phyloP scores from a whole-genome alignment of 2,329 filamentous ascomycete genomes.

The Pseudogymnoascus verrucosus region DNA sequence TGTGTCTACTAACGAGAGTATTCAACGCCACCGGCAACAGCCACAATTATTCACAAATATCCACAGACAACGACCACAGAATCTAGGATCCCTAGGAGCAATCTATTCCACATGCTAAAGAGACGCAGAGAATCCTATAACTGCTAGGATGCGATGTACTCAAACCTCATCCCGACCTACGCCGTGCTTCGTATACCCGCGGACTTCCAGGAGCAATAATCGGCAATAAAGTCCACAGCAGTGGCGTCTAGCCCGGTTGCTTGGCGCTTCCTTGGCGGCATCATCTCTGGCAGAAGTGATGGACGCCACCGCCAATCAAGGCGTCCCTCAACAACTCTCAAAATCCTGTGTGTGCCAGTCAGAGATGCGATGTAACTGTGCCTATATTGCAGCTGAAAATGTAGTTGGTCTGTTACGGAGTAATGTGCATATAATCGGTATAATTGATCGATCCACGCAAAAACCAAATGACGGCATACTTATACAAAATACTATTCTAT shows the following conservation, averaged over 20 bases:
- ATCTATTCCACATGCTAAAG: not conserved
- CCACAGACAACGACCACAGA: not conserved
- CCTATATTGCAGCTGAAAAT: not conserved
- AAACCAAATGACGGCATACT: not conserved
- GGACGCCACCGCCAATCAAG: constrained; percentile 1
- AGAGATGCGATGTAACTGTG: not conserved
- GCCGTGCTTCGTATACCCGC: not conserved
- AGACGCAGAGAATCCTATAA: not conserved
- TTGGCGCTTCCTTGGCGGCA: not conserved
- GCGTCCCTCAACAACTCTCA: not conserved
- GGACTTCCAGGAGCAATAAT: not conserved
- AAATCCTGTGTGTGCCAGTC: not conserved
- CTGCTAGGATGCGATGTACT: not conserved
- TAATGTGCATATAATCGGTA: not conserved
- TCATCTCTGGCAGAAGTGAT: not conserved
- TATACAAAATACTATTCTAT: not conserved
- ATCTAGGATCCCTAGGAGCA: not conserved
- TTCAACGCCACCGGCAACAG: not conserved
- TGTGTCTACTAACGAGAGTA: not conserved
- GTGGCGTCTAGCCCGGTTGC: not conserved
- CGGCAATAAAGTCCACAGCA: not conserved
- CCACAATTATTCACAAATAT: not conserved
- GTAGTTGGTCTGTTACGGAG: not conserved
- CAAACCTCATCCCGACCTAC: not conserved
- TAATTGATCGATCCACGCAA: not conserved